Conservation (phyloP, 768 basidiomycete species). For the Leucocoprinus leucothites region DNA sequence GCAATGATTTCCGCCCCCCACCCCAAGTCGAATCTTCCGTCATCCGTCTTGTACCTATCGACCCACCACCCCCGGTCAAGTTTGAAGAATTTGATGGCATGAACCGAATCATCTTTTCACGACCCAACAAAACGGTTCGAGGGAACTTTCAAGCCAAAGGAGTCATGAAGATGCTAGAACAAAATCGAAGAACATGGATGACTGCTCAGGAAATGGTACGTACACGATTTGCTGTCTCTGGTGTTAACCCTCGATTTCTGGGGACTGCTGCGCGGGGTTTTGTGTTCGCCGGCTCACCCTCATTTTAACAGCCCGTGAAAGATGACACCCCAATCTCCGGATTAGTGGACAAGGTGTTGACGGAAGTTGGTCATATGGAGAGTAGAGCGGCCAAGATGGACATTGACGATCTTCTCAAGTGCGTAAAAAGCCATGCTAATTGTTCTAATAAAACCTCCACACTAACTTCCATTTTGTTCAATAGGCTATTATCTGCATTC, state of each 20-base stretch:
- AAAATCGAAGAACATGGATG: slow-evolving; percentile 92
- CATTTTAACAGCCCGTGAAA: slow-evolving; percentile 54
- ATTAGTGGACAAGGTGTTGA: slow-evolving; percentile 70
- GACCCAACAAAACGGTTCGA: slow-evolving; percentile 87
- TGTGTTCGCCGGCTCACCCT: background rate
- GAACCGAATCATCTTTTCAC: slow-evolving; percentile 83
- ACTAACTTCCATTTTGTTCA: slow-evolving; percentile 6
- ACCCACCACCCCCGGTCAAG: slow-evolving; percentile 92
- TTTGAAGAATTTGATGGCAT: slow-evolving; percentile 99
- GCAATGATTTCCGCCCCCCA: slow-evolving; percentile 95
- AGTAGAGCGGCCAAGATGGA: slow-evolving; percentile 91
- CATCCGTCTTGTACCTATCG: slow-evolving; percentile 84
- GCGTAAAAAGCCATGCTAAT: slow-evolving; percentile 22
- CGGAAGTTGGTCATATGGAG: slow-evolving; percentile 69
- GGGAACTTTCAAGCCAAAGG: slow-evolving; percentile 94
- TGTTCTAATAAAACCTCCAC: background rate
- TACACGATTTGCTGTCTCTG: background rate
- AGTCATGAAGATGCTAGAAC: slow-evolving; percentile 90
- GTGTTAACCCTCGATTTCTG: background rate
- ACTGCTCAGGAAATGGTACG: slow-evolving; percentile 68
- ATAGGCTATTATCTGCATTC: slow-evolving; percentile 70
- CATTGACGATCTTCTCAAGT: slow-evolving; percentile 89
- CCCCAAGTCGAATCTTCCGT: slow-evolving; percentile 94
- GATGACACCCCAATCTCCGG: slow-evolving; percentile 67
- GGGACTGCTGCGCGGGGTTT: background rate